Percentiles rank a stretch among this genome's conserved stretches.
Evolutionary conservation across 164 flowering plant genomes (phyloP).

Genomic region (Kingdonia uniflora): DNA sequence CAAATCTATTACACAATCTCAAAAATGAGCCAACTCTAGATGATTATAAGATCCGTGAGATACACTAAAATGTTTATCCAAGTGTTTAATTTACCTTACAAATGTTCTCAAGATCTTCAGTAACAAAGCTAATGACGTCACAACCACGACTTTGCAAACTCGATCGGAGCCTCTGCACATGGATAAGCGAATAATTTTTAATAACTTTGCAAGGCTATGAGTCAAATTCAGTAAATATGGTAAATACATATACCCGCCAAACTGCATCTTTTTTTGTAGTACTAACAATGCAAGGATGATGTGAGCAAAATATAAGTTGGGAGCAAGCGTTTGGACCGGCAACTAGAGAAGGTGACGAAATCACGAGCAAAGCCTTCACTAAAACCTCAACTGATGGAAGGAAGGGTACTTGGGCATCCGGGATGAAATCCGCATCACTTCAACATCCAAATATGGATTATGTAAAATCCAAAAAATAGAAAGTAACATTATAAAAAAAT

Average conservation of each 20-base stretch:
- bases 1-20: too few species aligned
- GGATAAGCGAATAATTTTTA: not conserved
- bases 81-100: constrained; percentile 78
- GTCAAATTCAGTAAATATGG: not conserved
- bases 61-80: too few species aligned
- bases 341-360: constrained; percentile 46
- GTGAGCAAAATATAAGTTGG: constrained; percentile 56
- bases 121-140: constrained; percentile 47
- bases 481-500: not conserved
- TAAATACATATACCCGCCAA: constrained; percentile 57
- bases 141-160: constrained; percentile 42
- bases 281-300: constrained; percentile 73
- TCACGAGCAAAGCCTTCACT: constrained; percentile 69
- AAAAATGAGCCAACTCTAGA: too few species aligned
- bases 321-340: constrained; percentile 30
- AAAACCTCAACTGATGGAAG: constrained; percentile 81
- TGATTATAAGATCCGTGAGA: too few species aligned
- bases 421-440: constrained; percentile 68
- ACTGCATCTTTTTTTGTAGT: constrained; percentile 50
- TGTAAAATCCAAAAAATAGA: not conserved
- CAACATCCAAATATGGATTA: constrained; percentile 1
- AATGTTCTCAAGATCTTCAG: constrained; percentile 30
- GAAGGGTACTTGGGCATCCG: constrained; percentile 53
- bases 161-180: constrained; percentile 60
- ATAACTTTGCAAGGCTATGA: not conserved